Evolutionary conservation across 306 rosid genomes (phyloP).

Genomic region (Vigna angularis): DNA sequence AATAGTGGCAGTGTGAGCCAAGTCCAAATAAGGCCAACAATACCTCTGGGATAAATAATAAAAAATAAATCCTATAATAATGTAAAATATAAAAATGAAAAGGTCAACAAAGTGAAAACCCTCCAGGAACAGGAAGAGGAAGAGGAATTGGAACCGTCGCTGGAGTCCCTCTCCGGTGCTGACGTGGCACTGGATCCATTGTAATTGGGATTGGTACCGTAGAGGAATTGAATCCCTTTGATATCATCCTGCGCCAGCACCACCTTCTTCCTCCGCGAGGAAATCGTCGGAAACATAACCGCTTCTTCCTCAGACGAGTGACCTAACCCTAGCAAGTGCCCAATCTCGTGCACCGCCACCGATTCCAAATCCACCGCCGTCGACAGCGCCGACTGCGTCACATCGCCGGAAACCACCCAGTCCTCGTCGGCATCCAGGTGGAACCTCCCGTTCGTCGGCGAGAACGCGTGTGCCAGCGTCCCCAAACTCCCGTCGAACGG

Average conservation of each 20-base stretch:
- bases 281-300: constrained; percentile 75
- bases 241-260: constrained; percentile 62
- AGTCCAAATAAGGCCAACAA: background rate
- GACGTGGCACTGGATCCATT: constrained; percentile 41
- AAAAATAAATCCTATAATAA: background rate
- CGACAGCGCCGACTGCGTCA: constrained; percentile 38
- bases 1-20: background rate
- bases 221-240: constrained; percentile 61
- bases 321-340: constrained; percentile 74
- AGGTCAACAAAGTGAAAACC: constrained; percentile 19
- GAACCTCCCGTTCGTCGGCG: constrained; percentile 72
- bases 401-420: constrained; percentile 71
- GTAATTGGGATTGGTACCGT: constrained; percentile 64
- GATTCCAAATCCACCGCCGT: constrained; percentile 74
- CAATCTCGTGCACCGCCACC: constrained; percentile 85
- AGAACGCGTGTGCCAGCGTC: constrained; percentile 81
- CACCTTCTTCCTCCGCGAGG: constrained; percentile 62
- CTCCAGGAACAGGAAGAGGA: constrained; percentile 27
- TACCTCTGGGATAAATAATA: background rate
- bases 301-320: constrained; percentile 67
- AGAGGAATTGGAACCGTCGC: constrained; percentile 35
- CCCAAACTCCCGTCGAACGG: constrained; percentile 73
- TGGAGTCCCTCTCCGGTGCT: constrained; percentile 51
- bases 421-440: constrained; percentile 66
- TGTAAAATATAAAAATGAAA: constrained; percentile 35